phyloP scores from a whole-genome alignment of 2,329 filamentous ascomycete genomes.

The Arthroderma sp. region DNA sequence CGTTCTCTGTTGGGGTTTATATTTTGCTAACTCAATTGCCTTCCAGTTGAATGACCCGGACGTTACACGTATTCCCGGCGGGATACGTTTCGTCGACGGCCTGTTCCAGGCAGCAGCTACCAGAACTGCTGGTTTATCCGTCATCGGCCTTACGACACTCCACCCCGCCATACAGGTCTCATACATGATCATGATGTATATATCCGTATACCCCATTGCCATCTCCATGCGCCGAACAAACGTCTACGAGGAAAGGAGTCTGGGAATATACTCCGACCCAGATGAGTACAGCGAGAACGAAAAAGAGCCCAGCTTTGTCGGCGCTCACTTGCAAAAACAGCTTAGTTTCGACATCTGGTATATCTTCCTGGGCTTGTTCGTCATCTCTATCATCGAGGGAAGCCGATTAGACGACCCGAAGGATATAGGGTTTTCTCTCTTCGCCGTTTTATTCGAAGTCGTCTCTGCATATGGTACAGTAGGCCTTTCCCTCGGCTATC shows the following conservation, averaged over 20 bases:
- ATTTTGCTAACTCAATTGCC: constrained; percentile 17
- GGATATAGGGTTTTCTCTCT: constrained; percentile 52
- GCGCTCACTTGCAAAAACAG: constrained; percentile 80
- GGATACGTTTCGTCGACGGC: constrained; percentile 69
- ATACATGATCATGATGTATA: constrained; percentile 99
- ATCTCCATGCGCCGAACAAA: constrained; percentile 91
- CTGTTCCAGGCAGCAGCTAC: constrained; percentile 85
- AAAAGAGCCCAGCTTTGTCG: constrained; percentile 67
- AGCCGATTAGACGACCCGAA: constrained; percentile 50
- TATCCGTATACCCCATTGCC: constrained; percentile 91
- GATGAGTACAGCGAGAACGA: constrained; percentile 51
- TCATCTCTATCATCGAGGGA: constrained; percentile 83
- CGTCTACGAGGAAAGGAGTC: constrained; percentile 73
- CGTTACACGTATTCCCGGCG: constrained; percentile 56
- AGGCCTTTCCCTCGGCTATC: constrained; percentile 75
- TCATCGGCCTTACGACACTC: constrained; percentile 62
- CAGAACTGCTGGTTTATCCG: constrained; percentile 78
- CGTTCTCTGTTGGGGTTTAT: constrained; percentile 11
- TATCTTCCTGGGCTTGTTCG: constrained; percentile 83
- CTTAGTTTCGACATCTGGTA: constrained; percentile 98
- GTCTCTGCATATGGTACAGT: constrained; percentile 91
- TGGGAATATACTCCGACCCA: constrained; percentile 59
- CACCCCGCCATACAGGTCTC: constrained; percentile 88
- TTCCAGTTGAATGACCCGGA: constrained; percentile 57
- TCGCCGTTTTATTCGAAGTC: constrained; percentile 66